Evolutionary conservation across 1,284 basidiomycete genomes (phyloP).

Genomic region (Meira nashicola): DNA sequence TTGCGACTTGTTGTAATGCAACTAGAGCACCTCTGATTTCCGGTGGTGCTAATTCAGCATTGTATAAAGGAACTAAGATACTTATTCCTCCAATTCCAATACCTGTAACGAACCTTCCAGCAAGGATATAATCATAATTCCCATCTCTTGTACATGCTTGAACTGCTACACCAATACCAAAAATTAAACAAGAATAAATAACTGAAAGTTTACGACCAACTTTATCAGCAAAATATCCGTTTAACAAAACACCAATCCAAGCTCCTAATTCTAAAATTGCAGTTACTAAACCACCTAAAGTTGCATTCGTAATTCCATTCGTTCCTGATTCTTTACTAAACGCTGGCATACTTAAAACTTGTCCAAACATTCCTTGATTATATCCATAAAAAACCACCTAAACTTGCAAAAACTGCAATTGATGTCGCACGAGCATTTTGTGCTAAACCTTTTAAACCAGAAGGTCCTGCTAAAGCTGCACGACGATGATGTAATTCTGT

Average conservation of each 20-base stretch:
- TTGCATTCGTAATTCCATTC: slow-evolving; percentile 67
- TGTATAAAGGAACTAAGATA: slow-evolving; percentile 63
- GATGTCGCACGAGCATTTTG: slow-evolving; percentile 30
- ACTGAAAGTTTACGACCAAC: slow-evolving; percentile 67
- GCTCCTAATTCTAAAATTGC: slow-evolving; percentile 72
- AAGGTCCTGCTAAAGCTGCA: slow-evolving; percentile 13
- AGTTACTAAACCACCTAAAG: slow-evolving; percentile 65
- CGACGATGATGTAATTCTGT: background rate
- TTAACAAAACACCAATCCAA: slow-evolving; percentile 64
- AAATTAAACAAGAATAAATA: slow-evolving; percentile 64
- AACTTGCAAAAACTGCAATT: slow-evolving; percentile 58
- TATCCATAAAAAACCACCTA: slow-evolving; percentile 77
- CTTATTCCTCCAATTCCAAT: slow-evolving; percentile 63
- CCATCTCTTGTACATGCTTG: slow-evolving; percentile 62
- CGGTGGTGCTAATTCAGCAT: slow-evolving; percentile 74
- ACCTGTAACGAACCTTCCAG: slow-evolving; percentile 69
- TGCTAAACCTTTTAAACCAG: slow-evolving; percentile 31
- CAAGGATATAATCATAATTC: slow-evolving; percentile 60
- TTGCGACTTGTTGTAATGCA: slow-evolving; percentile 71
- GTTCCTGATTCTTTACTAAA: slow-evolving; percentile 66
- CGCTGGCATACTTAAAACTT: slow-evolving; percentile 74
- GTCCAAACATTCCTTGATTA: slow-evolving; percentile 58
- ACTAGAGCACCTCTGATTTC: slow-evolving; percentile 73
- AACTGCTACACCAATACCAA: slow-evolving; percentile 66
- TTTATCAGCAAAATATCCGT: slow-evolving; percentile 66